These are phyloP conservation scores for Glebionis coronaria DNA, from an alignment of 129 eudicot genomes.

Conservation along the genomic window DNA sequence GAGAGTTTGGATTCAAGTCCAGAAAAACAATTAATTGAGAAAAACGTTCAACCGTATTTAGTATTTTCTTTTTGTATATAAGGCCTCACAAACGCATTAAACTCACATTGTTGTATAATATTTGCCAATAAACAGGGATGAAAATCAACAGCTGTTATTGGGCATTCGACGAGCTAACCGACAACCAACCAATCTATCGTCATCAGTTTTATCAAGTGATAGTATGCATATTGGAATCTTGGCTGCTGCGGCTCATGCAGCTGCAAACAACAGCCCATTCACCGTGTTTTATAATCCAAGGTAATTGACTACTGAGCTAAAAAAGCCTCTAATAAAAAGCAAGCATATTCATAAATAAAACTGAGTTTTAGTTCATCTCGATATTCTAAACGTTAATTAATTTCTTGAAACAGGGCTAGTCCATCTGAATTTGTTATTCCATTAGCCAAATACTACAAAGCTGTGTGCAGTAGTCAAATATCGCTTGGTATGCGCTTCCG, in stretches of 20 bases:
- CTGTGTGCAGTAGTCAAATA: constrained; percentile 72
- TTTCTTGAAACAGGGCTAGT: constrained; percentile 70
- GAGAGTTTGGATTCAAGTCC: no score
- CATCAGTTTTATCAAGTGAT: constrained; percentile 93
- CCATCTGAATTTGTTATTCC: constrained; percentile 97
- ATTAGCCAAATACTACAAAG: constrained; percentile 87
- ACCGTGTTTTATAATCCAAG: constrained; percentile 92
- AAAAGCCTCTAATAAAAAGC: neutral
- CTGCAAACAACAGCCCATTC: constrained; percentile 90
- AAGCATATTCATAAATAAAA: neutral
- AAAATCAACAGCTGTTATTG: constrained; percentile 81
- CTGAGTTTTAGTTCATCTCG: neutral
- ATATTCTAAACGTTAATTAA: neutral
- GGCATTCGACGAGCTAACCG: constrained; percentile 95
- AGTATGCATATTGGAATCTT: constrained; percentile 97
- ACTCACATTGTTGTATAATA: no score
- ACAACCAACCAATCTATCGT: constrained; percentile 72
- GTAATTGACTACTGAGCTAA: constrained; percentile 21
- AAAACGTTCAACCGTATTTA: neutral
- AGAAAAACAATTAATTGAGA: neutral
- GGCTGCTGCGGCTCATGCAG: constrained; percentile 99
- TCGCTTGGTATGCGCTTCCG: constrained; percentile 97
- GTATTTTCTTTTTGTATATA: constrained; percentile 3
- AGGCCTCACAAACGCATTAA: neutral
- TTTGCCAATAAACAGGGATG: constrained; percentile 48